phyloP scores from a whole-genome alignment of 1,139 yeast genomes.

The Sugiyamaella japonica region DNA sequence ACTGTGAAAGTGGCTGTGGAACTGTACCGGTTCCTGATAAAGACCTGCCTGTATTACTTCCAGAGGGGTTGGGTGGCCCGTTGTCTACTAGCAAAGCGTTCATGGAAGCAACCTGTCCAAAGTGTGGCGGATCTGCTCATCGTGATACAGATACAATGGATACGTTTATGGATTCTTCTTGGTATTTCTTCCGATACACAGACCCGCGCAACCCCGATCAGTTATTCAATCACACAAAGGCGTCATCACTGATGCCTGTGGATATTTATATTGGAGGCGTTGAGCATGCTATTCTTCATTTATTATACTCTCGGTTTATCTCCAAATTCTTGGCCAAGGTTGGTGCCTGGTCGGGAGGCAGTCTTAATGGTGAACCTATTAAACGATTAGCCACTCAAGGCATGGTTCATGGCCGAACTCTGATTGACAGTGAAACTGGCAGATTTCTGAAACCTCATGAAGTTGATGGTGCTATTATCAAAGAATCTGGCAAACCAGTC shows the following conservation, averaged over 20 bases:
- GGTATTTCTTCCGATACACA: constrained; percentile 87
- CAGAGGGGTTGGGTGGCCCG: constrained; percentile 69
- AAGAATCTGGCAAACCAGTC: constrained; percentile 54
- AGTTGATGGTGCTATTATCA: constrained; percentile 53
- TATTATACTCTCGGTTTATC: constrained; percentile 80
- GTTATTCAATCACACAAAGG: constrained; percentile 58
- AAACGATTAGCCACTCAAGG: constrained; percentile 85
- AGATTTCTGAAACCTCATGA: constrained; percentile 79
- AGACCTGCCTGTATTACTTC: constrained; percentile 78
- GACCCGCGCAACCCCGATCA: constrained; percentile 61
- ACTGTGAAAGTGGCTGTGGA: constrained; percentile 76
- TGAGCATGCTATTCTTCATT: constrained; percentile 92
- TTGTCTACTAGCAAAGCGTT: constrained; percentile 67
- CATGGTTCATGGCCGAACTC: constrained; percentile 95
- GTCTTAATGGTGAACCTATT: constrained; percentile 72
- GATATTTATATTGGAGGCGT: constrained; percentile 93
- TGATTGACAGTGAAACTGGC: constrained; percentile 67
- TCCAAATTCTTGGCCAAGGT: constrained; percentile 72
- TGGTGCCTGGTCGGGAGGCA: constrained; percentile 56
- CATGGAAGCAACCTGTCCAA: constrained; percentile 74
- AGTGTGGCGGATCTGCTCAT: constrained; percentile 70
- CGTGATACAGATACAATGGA: constrained; percentile 99
- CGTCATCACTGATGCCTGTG: constrained; percentile 67
- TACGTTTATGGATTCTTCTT: constrained; percentile 95
- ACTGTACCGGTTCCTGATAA: constrained; percentile 85